Evolutionary conservation across 2,329 filamentous ascomycete species (phyloP).

Genomic region (Massarina eburnea): DNA sequence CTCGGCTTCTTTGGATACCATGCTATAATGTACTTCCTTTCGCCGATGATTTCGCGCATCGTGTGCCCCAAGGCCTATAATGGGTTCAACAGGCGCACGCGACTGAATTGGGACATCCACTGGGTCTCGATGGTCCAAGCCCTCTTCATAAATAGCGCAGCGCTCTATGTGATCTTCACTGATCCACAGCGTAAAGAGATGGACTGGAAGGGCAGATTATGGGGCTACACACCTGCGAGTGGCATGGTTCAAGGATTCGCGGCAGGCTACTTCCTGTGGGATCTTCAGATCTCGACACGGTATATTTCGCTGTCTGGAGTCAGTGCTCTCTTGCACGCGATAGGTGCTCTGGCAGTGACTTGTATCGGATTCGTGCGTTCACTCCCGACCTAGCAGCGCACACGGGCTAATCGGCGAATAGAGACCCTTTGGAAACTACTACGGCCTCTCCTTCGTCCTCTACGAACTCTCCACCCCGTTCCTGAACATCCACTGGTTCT

Average conservation of each 20-base stretch:
- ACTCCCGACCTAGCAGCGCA: background rate
- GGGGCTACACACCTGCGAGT: slow-evolving; percentile 74
- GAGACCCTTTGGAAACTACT: slow-evolving; percentile 84
- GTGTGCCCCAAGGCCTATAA: slow-evolving; percentile 66
- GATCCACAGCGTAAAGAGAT: slow-evolving; percentile 69
- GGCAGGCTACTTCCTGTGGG: slow-evolving; percentile 82
- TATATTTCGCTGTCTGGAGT: slow-evolving; percentile 71
- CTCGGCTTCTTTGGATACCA: slow-evolving; percentile 69
- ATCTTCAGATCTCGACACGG: slow-evolving; percentile 67
- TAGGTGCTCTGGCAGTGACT: slow-evolving; percentile 72
- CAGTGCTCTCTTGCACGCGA: slow-evolving; percentile 74
- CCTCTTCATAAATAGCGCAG: slow-evolving; percentile 68
- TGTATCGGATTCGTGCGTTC: slow-evolving; percentile 73
- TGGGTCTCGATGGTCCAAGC: slow-evolving; percentile 80
- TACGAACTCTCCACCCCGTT: slow-evolving; percentile 86
- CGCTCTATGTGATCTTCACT: slow-evolving; percentile 67
- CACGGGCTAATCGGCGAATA: slow-evolving; percentile 40
- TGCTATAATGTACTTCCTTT: slow-evolving; percentile 66
- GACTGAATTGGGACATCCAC: slow-evolving; percentile 83
- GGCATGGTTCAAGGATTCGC: slow-evolving; percentile 77
- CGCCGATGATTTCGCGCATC: slow-evolving; percentile 64
- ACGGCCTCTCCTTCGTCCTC: slow-evolving; percentile 76
- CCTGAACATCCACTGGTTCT: slow-evolving; percentile 88
- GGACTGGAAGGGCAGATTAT: slow-evolving; percentile 70
- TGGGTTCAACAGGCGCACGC: slow-evolving; percentile 62